phyloP scores from a whole-genome alignment of 2,329 filamentous ascomycete species.

The Nothophaeocryptopus gaeumannii region DNA sequence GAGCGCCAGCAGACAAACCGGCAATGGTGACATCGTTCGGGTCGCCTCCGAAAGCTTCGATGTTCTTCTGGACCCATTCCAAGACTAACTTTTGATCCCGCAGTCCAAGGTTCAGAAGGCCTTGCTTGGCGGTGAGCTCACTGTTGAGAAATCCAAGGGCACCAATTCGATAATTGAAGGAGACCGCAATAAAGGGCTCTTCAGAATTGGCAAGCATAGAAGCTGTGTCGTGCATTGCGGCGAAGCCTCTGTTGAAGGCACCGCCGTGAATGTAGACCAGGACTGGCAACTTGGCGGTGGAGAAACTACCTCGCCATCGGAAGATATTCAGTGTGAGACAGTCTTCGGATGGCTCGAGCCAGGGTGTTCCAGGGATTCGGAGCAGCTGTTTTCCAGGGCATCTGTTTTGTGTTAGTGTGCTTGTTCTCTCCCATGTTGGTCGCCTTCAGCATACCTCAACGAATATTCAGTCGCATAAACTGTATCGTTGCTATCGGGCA shows the following conservation, averaged over 20 bases:
- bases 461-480: slow-evolving; percentile 34
- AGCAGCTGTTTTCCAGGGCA: slow-evolving; percentile 31
- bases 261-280: slow-evolving; percentile 63
- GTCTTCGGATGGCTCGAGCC: slow-evolving; percentile 44
- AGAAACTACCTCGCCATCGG: slow-evolving; percentile 38
- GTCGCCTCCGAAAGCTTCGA: slow-evolving; percentile 41
- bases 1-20: slow-evolving; percentile 57
- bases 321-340: slow-evolving; percentile 61
- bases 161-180: slow-evolving; percentile 63
- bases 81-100: slow-evolving; percentile 42
- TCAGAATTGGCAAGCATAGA: slow-evolving; percentile 50
- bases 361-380: slow-evolving; percentile 21
- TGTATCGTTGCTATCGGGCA: slow-evolving; percentile 36
- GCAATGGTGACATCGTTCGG: slow-evolving; percentile 29
- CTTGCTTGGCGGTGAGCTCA: slow-evolving; percentile 50
- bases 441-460: slow-evolving; percentile 16
- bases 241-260: slow-evolving; percentile 49
- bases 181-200: slow-evolving; percentile 54
- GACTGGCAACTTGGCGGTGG: slow-evolving; percentile 51
- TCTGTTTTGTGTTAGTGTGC: slow-evolving; percentile 12
- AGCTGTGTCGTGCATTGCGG: slow-evolving; percentile 57
- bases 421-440: no score
- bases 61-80: slow-evolving; percentile 42
- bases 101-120: slow-evolving; percentile 47
- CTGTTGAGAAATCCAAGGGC: slow-evolving; percentile 66